Percentiles rank a stretch among this genome's conserved stretches.
phyloP scores from a whole-genome alignment of 306 rosid species.

The Senna tora region DNA sequence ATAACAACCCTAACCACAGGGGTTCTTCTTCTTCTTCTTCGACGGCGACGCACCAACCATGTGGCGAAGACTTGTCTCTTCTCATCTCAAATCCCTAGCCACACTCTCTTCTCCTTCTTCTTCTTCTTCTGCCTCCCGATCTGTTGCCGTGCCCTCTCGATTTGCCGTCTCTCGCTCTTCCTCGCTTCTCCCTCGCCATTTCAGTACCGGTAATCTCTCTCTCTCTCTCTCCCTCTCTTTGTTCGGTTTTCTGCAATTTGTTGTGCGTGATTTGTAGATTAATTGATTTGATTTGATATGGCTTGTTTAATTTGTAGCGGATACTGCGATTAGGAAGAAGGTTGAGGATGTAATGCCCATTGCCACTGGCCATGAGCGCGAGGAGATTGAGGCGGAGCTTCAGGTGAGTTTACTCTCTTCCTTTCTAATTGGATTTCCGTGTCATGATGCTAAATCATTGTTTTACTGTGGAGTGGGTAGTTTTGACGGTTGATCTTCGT shows the following conservation, averaged over 20 bases:
- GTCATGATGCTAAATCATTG: background rate
- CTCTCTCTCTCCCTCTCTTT: background rate
- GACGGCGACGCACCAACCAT: slow-evolving; percentile 34
- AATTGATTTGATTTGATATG: background rate
- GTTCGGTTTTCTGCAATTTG: background rate
- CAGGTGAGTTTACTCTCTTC: slow-evolving; percentile 48
- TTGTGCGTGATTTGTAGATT: background rate
- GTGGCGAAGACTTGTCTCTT: slow-evolving; percentile 82
- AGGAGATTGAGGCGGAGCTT: slow-evolving; percentile 83
- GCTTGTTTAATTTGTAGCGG: slow-evolving; percentile 34
- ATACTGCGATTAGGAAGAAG: slow-evolving; percentile 56
- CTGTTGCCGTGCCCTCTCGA: slow-evolving; percentile 47
- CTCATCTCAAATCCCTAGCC: slow-evolving; percentile 68
- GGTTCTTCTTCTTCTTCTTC: no score
- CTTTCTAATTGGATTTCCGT: background rate
- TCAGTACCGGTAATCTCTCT: slow-evolving; percentile 57
- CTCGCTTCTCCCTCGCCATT: slow-evolving; percentile 29
- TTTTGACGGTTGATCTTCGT: slow-evolving; percentile 22
- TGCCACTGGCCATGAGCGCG: slow-evolving; percentile 95
- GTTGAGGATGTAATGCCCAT: slow-evolving; percentile 86
- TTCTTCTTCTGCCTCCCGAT: slow-evolving; percentile 45
- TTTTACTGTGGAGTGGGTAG: background rate
- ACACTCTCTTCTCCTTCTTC: slow-evolving; percentile 25
- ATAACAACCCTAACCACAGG: slow-evolving; percentile 39
- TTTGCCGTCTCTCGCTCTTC: slow-evolving; percentile 40